These are phyloP conservation scores for Aeschynomene evenia DNA, from an alignment of 306 rosid genomes.

Conservation along the genomic window DNA sequence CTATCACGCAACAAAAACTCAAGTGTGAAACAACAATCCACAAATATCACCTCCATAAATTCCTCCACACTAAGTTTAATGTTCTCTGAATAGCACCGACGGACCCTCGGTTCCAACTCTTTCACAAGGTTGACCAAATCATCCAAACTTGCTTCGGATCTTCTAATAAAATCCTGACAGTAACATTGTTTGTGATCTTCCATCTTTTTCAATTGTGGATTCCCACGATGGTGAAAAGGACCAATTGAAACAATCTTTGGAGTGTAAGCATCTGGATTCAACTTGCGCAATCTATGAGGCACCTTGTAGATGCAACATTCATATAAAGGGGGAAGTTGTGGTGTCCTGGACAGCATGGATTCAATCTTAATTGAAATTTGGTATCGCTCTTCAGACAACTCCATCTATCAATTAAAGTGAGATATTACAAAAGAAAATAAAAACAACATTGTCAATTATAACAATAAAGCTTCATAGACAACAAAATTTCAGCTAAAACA, in stretches of 20 bases:
- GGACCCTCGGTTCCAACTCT: not conserved
- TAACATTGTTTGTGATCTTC: not conserved
- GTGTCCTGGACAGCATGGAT: not conserved
- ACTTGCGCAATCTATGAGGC: not conserved
- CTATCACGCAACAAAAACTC: not conserved
- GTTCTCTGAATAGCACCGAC: not conserved
- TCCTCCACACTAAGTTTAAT: not conserved
- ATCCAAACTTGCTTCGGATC: not conserved
- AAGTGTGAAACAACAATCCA: not conserved
- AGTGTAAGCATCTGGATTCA: not conserved
- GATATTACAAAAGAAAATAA: too few relatives aligned
- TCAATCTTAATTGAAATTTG: not conserved
- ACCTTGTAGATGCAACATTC: conserved; percentile 3
- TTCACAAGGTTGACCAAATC: not conserved
- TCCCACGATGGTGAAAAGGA: not conserved
- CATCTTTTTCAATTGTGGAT: not conserved
- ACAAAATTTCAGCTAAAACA: too few relatives aligned
- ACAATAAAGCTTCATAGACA: too few relatives aligned
- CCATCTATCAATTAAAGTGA: not conserved
- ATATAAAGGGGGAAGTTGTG: too few relatives aligned
- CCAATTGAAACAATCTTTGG: conserved; percentile 1
- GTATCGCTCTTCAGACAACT: not conserved
- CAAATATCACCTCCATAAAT: not conserved
- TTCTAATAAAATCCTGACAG: not conserved
- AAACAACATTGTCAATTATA: too few relatives aligned